These are phyloP conservation scores for Komagataella populi DNA, from an alignment of 805 yeast species.

Conservation along the genomic window DNA sequence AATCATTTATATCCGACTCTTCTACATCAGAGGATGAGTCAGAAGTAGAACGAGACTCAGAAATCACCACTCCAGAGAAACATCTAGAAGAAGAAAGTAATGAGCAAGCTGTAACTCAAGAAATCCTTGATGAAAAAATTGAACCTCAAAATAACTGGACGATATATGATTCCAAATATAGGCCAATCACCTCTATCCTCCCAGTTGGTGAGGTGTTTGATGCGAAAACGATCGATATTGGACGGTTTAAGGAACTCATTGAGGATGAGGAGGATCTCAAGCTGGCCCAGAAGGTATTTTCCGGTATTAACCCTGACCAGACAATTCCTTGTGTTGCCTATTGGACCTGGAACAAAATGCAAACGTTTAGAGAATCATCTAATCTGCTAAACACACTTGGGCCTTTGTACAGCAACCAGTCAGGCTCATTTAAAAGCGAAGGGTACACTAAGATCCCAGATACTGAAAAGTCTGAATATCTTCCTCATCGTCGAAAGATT, in stretches of 20 bases:
- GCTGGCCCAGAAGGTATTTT: constrained; percentile 33
- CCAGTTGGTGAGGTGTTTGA: constrained; percentile 40
- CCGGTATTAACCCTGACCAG: constrained; percentile 8
- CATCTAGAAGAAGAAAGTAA: constrained; percentile 4
- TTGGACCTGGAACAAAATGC: constrained; percentile 48
- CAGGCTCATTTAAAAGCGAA: constrained; percentile 58
- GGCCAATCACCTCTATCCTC: constrained; percentile 30
- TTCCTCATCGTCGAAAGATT: constrained; percentile 67
- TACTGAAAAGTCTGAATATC: constrained; percentile 53
- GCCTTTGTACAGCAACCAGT: constrained; percentile 17
- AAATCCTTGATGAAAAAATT: constrained; percentile 9
- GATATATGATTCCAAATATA: constrained; percentile 22
- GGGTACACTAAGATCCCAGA: constrained; percentile 70
- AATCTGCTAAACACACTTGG: constrained; percentile 14
- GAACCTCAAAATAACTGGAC: constrained; percentile 14
- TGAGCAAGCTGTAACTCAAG: constrained; percentile 14
- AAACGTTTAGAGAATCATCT: constrained; percentile 17
- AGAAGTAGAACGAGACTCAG: constrained; percentile 12
- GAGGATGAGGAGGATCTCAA: constrained; percentile 67
- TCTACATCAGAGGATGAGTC: constrained; percentile 18
- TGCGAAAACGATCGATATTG: constrained; percentile 29
- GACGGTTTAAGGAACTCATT: constrained; percentile 35
- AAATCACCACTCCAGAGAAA: not conserved
- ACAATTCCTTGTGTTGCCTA: constrained; percentile 26
- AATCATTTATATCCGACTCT: constrained; percentile 7